phyloP scores from a whole-genome alignment of 2,329 filamentous ascomycete species.

The Aspergillus unguis region DNA sequence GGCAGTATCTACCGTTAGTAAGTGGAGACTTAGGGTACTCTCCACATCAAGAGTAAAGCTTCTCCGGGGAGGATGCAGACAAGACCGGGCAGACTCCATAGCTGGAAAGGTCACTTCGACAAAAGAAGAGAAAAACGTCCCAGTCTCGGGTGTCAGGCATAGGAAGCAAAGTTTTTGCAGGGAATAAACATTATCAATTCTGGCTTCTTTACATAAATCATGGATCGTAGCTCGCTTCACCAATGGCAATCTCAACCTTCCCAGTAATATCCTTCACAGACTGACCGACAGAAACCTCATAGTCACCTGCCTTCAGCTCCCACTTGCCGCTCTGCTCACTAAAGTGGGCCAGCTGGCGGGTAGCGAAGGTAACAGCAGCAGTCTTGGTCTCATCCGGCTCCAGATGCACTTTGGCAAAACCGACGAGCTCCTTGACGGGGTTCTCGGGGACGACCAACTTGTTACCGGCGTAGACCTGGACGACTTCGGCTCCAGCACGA shows the following conservation, averaged over 20 bases:
- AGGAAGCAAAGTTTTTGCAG: background rate
- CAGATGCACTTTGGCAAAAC: constrained; percentile 5
- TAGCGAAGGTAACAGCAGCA: background rate
- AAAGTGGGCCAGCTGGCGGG: constrained; percentile 6
- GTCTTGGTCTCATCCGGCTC: constrained; percentile 5
- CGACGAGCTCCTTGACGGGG: constrained; percentile 9
- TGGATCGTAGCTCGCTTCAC: background rate
- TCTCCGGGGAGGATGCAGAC: no score
- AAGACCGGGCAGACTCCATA: no score
- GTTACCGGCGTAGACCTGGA: constrained; percentile 10
- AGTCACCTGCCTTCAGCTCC: background rate
- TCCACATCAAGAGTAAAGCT: no score
- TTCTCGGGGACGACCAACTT: background rate
- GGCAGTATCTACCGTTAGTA: no score
- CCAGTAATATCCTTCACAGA: constrained; percentile 6
- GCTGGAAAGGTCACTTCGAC: no score
- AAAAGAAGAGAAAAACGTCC: no score
- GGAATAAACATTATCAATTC: background rate
- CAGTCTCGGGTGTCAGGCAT: background rate
- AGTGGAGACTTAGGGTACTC: no score
- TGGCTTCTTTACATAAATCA: background rate
- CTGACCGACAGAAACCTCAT: constrained; percentile 7
- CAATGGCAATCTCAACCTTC: background rate
- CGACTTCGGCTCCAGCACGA: constrained; percentile 5
- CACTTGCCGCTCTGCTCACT: constrained; percentile 4